These are phyloP conservation scores for Scheffersomyces amazonensis DNA, from an alignment of 805 yeast species.

Conservation along the genomic window DNA sequence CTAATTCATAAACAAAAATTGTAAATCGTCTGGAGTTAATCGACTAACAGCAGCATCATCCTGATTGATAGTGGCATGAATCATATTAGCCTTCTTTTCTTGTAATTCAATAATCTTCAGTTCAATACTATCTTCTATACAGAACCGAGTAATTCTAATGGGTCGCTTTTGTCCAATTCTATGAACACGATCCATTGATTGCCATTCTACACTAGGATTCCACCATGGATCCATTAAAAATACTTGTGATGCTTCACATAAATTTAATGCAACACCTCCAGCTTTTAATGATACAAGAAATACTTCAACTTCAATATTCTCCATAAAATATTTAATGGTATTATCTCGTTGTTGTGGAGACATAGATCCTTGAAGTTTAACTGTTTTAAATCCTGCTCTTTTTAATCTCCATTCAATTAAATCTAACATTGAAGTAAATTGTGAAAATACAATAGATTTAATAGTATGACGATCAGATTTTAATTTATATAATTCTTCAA, in stretches of 20 bases:
- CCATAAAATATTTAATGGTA: constrained; percentile 89
- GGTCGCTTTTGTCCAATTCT: constrained; percentile 96
- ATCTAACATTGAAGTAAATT: constrained; percentile 95
- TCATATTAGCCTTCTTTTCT: constrained; percentile 97
- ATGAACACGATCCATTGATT: constrained; percentile 96
- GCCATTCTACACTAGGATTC: constrained; percentile 99
- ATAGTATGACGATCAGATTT: constrained; percentile 86
- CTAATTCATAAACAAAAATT: constrained; percentile 85
- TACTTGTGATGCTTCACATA: constrained; percentile 97
- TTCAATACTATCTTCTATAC: constrained; percentile 96
- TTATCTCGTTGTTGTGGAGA: constrained; percentile 93
- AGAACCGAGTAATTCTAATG: constrained; percentile 84
- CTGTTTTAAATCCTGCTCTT: constrained; percentile 93
- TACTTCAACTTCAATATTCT: constrained; percentile 87
- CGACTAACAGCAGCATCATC: constrained; percentile 89
- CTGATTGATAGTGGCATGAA: constrained; percentile 90
- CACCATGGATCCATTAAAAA: constrained; percentile 98
- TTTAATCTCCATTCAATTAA: constrained; percentile 93
- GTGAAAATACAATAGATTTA: constrained; percentile 95
- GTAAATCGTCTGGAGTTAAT: constrained; percentile 90
- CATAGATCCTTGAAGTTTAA: constrained; percentile 94
- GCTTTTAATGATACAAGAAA: constrained; percentile 94
- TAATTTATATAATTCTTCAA: constrained; percentile 85
- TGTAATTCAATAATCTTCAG: constrained; percentile 93
- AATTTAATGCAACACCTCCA: constrained; percentile 96